Evolutionary conservation across 163 green algal genomes (phyloP), one percentile per base, ranked within the genome.

Genomic region (Chlorella variabilis): DNA sequence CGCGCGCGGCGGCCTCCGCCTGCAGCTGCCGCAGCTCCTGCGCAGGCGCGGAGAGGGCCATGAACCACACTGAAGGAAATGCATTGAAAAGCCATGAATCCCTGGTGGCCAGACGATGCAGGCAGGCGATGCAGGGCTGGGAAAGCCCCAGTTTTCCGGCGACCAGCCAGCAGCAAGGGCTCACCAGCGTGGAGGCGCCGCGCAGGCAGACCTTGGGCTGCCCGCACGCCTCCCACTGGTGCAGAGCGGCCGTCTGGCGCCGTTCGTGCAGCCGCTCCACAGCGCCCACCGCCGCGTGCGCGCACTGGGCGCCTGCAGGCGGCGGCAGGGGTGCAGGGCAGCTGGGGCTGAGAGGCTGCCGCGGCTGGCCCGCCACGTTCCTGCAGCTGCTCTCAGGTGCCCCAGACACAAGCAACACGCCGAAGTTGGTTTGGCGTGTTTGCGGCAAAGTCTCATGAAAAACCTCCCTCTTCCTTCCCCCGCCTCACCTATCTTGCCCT

Each of bases 201-300:
- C 89, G 90, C 17, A 97, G 84, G 34, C 91, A 92, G 33, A 97
- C 93, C 85, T 97, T 97, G 29, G 93, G 81, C 78, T 96, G 91
- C 29, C 92, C 93, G 51, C 70, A 85, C 48, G 81, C 33, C 80
- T 95, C 92, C 93, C 93, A 97, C 34, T 89, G 81, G 42, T 80
- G 78, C 67, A 96, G 87, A 27, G 79, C 31, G 5, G 78, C 33
- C 18, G 25, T 23, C 42, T 86, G 75, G 31, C 91, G 68, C 38
- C 34, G 65, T 29, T 48, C 77, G 34, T 78, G 69, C 48, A 92
- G 83, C 69, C 87, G 75, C 73, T 92, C 86, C 41, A 94, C 70
- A 29, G 91, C 87, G 3, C 92, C 92, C 20, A 93, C 85, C 1
- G 90, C 91, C 25, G 91, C 93, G 76, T 97, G 93, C 17, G 89